Base-by-base conservation (phyloP, 2,329 filamentous ascomycete genomes). In the Emericellopsis atlantica region DNA sequence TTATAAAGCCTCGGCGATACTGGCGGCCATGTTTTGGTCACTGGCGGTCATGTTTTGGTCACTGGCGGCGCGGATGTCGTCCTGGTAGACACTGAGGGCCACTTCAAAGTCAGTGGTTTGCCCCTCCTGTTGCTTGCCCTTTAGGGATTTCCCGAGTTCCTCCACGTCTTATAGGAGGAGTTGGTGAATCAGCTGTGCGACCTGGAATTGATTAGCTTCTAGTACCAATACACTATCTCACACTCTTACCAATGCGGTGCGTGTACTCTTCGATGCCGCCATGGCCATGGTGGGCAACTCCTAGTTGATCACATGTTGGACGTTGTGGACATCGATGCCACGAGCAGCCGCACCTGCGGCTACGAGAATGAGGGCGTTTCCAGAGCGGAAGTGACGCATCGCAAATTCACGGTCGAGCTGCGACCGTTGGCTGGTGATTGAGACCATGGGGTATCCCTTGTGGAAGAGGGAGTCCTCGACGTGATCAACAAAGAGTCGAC, bases 241-340 rank as follows among this genome's bases (percentile, higher is more conserved):
- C 9, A 22, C 33, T 40, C 70, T 62, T 76, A 86, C 84, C 92
- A 55, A 96, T 96, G 12, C 92, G 86, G 55, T 98, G 92, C 22
- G 84, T 79, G 51, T 96, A 98, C 57, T 96, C 92, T 38, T 85
- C 79, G 42, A 95, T 94, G 2, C 89, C 90, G n/a, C 87, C 88
- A 50, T 90, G 73, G 1, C 67, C 35, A 69, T 62, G 5, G 70
- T 78, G 0, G 90, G 90, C 2, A 96, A 67, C 45, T 96, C 89
- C 51, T 80, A 96, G 63, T 98, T 96, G 70, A 98, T 81, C 45
- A 98, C 84, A 48, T 95, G 87, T 66, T 81, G 78, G 6, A 96
- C 81, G 48, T 92, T 87, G 43, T 76, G 76, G 31, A 95, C 81
- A 50, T 96, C 89, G 29, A 95, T 79, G 6, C 92, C 92, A 51